These are phyloP conservation scores for Boletus rufocinnamomeus DNA, from an alignment of 768 basidiomycete genomes.

Conservation along the genomic window DNA sequence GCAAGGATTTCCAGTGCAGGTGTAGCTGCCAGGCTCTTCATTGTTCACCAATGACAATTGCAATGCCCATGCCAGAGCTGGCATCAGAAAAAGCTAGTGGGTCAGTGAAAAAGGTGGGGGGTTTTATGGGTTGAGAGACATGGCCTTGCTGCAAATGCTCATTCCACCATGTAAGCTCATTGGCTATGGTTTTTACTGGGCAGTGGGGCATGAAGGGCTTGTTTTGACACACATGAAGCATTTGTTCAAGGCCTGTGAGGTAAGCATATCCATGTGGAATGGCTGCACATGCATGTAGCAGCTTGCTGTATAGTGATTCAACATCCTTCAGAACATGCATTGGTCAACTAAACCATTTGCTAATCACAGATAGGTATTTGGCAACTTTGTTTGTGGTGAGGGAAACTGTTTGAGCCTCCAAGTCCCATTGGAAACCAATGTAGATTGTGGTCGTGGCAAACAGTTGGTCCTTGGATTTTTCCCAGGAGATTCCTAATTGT, in stretches of 20 bases:
- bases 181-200: neutral
- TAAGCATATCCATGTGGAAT: conserved; percentile 35
- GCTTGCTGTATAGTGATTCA: conserved; percentile 8
- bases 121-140: neutral
- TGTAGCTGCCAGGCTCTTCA: neutral
- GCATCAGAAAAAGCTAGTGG: neutral
- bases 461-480: too few relatives aligned
- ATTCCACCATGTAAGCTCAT: neutral
- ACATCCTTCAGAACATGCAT: conserved; percentile 11
- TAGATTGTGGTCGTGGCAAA: too few relatives aligned
- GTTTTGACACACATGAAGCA: conserved; percentile 27
- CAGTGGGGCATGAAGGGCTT: conserved; percentile 35
- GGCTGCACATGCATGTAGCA: neutral
- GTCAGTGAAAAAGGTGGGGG: neutral
- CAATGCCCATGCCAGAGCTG: conserved; percentile 10
- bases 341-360: too few relatives aligned
- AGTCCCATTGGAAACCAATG: too few relatives aligned
- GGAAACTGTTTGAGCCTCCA: too few relatives aligned
- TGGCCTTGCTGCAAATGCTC: neutral
- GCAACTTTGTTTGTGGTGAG: too few relatives aligned
- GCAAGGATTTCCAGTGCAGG: neutral
- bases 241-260: conserved; percentile 42
- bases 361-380: too few relatives aligned
- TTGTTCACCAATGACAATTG: neutral
- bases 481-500: too few relatives aligned